These are phyloP conservation scores for Volvariella volvacea DNA, from an alignment of 1,284 basidiomycete genomes.

Conservation along the genomic window DNA sequence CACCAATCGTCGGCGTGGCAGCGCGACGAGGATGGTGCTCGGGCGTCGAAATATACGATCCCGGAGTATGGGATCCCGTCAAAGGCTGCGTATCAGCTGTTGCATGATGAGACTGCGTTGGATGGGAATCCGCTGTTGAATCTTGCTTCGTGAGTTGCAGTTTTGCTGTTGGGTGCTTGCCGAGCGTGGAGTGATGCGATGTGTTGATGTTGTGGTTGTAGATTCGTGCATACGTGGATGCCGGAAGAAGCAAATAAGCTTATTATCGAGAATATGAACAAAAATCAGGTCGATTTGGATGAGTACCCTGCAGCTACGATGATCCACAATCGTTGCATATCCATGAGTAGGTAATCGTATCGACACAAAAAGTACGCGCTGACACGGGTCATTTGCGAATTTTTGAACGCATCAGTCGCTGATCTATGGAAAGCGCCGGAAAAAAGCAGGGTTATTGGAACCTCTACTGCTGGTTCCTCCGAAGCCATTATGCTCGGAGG, in stretches of 20 bases:
- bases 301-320: conserved; percentile 59
- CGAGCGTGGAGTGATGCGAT: background rate
- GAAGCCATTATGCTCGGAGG: conserved; percentile 76
- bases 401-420: conserved; percentile 32
- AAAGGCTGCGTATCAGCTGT: conserved; percentile 45
- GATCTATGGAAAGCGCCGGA: conserved; percentile 69
- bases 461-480: conserved; percentile 68
- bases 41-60: conserved; percentile 32
- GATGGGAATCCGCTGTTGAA: conserved; percentile 65
- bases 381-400: background rate
- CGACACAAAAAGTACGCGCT: no score
- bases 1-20: conserved; percentile 29
- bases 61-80: conserved; percentile 31
- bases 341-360: conserved; percentile 42
- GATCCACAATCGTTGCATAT: conserved; percentile 54
- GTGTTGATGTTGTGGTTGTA: conserved; percentile 7
- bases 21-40: conserved; percentile 30
- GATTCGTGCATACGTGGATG: conserved; percentile 55
- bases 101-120: conserved; percentile 56
- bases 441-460: conserved; percentile 49
- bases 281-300: conserved; percentile 64
- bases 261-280: conserved; percentile 59
- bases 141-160: conserved; percentile 40
- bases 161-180: background rate
- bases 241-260: conserved; percentile 50